Evolutionary conservation across 208 protist genomes (phyloP).

Genomic region (Leishmania braziliensis): DNA sequence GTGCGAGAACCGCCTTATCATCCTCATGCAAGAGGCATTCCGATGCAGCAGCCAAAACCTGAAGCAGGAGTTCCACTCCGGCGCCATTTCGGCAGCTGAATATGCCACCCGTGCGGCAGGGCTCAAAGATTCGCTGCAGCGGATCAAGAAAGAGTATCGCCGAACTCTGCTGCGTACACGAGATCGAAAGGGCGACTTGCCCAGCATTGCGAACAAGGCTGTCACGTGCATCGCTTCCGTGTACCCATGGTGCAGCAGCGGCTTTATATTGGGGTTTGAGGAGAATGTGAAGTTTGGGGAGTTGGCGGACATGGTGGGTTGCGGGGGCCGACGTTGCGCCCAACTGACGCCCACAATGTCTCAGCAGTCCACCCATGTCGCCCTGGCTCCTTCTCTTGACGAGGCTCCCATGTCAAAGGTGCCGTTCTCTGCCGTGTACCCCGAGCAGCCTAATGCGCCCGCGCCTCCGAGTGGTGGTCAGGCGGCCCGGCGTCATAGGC

Average conservation of each 20-base stretch:
- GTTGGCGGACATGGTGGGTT: background rate
- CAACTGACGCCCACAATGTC: background rate
- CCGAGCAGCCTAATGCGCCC: background rate
- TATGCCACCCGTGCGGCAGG: slow-evolving; percentile 5
- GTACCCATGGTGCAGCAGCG: slow-evolving; percentile 48
- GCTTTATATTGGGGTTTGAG: slow-evolving; percentile 43
- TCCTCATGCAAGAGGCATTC: slow-evolving; percentile 55
- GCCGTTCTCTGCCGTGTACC: background rate
- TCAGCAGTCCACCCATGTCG: background rate
- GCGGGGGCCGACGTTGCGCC: slow-evolving; percentile 1
- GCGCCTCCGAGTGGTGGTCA: slow-evolving; percentile 7
- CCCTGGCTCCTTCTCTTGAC: background rate
- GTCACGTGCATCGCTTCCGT: slow-evolving; percentile 49
- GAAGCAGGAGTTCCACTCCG: background rate
- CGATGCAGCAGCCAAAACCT: slow-evolving; percentile 22
- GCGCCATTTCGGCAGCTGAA: slow-evolving; percentile 8
- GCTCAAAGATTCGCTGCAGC: slow-evolving; percentile 12
- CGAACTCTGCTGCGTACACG: slow-evolving; percentile 37
- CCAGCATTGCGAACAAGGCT: slow-evolving; percentile 39
- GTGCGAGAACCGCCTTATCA: slow-evolving; percentile 44
- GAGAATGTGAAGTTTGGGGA: slow-evolving; percentile 41
- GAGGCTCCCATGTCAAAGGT: background rate
- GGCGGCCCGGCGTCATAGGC: background rate
- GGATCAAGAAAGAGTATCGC: slow-evolving; percentile 50
- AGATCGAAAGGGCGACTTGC: slow-evolving; percentile 28